phyloP scores from a whole-genome alignment of 2,329 filamentous ascomycete species.

The Fusarium sp. region DNA sequence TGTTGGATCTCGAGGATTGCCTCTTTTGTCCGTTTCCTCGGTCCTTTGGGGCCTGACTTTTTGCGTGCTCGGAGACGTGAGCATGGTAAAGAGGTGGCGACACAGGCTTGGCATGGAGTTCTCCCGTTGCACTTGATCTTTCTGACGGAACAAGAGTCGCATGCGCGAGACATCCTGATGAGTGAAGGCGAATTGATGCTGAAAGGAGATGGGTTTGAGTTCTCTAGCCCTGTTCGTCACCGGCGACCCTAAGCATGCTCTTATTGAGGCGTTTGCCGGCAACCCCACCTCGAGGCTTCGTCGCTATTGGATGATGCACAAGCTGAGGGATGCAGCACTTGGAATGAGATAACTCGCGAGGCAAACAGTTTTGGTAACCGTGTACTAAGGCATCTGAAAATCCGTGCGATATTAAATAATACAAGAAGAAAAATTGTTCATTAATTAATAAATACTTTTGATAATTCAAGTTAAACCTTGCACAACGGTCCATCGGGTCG shows the following conservation, averaged over 20 bases:
- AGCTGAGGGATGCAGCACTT: too few species aligned
- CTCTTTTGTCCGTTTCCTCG: slow-evolving; percentile 31
- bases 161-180: slow-evolving; percentile 22
- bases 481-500: slow-evolving; percentile 24
- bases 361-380: too few species aligned
- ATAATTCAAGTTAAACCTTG: background rate
- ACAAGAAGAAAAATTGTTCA: too few species aligned
- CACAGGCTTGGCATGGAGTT: slow-evolving; percentile 15
- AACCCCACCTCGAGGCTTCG: too few species aligned
- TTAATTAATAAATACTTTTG: background rate
- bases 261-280: too few species aligned
- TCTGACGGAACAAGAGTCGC: slow-evolving; percentile 23
- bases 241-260: too few species aligned
- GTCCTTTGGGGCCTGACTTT: slow-evolving; percentile 29
- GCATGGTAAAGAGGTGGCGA: slow-evolving; percentile 6
- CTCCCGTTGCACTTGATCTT: slow-evolving; percentile 24
- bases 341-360: too few species aligned
- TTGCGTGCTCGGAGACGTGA: slow-evolving; percentile 31
- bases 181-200: background rate
- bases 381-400: too few species aligned
- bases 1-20: slow-evolving; percentile 18
- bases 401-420: too few species aligned
- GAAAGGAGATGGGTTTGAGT: background rate
- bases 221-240: too few species aligned
- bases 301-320: too few species aligned